Evolutionary conservation across 306 rosid genomes (phyloP).

Genomic region (Lupinus albus): DNA sequence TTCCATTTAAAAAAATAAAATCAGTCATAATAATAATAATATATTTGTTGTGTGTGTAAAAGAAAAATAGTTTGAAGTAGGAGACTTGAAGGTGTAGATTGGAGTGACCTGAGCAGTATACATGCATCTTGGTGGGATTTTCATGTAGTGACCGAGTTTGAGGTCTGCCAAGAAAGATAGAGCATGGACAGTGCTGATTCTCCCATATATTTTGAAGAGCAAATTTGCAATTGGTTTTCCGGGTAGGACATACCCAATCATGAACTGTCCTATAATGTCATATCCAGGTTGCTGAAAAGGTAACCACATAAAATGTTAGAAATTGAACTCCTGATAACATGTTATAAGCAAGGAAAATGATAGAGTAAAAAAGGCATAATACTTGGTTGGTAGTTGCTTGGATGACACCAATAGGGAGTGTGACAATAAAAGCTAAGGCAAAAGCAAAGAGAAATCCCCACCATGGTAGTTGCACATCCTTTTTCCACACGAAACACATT

Average conservation of each 20-base stretch:
- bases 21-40: neutral
- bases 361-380: neutral
- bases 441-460: conserved; percentile 97
- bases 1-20: neutral
- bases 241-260: conserved; percentile 88
- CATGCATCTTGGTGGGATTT: conserved; percentile 96
- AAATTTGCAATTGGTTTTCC: conserved; percentile 97
- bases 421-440: conserved; percentile 78
- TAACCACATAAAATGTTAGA: conserved; percentile 3
- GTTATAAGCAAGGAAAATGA: no score
- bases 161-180: conserved; percentile 94
- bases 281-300: conserved; percentile 95
- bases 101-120: conserved; percentile 79
- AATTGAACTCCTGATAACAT: neutral
- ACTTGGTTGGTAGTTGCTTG: conserved; percentile 99
- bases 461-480: conserved; percentile 86
- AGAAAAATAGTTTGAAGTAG: neutral
- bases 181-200: conserved; percentile 96
- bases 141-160: conserved; percentile 98
- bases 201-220: conserved; percentile 90
- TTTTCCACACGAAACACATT: conserved; percentile 81
- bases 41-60: no score
- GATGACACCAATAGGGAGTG: conserved; percentile 96
- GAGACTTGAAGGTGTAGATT: conserved; percentile 28
- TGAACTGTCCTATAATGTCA: conserved; percentile 95